Evolutionary conservation across 257 asterid genomes (phyloP), one percentile per base, ranked within the genome.

Genomic region (Solanum appendiculatum): DNA sequence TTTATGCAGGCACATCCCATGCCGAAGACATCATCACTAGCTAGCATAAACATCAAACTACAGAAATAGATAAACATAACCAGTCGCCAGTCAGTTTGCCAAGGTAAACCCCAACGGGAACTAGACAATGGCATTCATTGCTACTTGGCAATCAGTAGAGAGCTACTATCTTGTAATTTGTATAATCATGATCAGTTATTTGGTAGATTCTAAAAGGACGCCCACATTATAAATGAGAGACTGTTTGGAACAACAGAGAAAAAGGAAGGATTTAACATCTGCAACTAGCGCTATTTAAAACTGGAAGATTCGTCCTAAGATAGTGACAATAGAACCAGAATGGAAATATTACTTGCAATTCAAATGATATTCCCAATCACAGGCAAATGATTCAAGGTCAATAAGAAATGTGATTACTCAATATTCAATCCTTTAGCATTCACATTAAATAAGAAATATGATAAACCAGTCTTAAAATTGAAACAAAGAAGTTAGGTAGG

Each of bases 401-500:
- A 81, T 48, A 48, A 48, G 68, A 29, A 48, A 5, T 46, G 77
- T 84, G 39, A 84, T 46, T 84, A 64, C 40, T 16, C 33, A 58
- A n/a, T 63, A 37, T 40, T 51, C 21, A 34, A 40, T 33, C 77
- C 20, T 40, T 68, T 58, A 82, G 82, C 29, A 36, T 40, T 33
- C 37, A 3, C 33, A 44, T 12, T 39, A 40, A 80, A 60, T 77
- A 89, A 78, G 44, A 48, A 78, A 83, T 27, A 85, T 18, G 83
- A 46, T 9, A 80, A 51, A 29, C 64, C 20, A 23, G 4, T 56
- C 36, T 37, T 23, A 54, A 64, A 73, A 69, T 46, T 87, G 39
- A 56, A 87, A 63, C 34, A 85, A 89, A 75, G 87, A 60, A 58
- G 29, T 40, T 23, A n/a, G n/a, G n/a, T n/a, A n/a, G 86, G 54